phyloP scores from a whole-genome alignment of 768 basidiomycete species.

The Tricholomella constricta region DNA sequence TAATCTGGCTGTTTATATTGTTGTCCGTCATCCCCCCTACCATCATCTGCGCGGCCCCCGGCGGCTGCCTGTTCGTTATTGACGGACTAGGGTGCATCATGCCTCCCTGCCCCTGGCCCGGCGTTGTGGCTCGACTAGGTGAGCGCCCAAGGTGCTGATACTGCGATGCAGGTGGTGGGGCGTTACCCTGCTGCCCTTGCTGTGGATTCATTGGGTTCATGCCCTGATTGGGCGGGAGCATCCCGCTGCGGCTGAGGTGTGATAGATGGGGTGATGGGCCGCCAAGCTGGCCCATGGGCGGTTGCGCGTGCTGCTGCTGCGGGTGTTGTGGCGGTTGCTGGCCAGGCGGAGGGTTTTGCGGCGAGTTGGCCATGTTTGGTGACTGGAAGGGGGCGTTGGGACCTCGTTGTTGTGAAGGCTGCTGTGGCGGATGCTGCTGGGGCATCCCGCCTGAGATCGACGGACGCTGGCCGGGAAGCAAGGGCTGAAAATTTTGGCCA shows the following conservation, averaged over 20 bases:
- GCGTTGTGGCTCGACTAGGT: constrained; percentile 55
- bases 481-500: constrained; percentile 28
- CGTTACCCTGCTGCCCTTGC: constrained; percentile 25
- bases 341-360: constrained; percentile 46
- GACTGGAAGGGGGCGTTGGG: constrained; percentile 63
- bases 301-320: constrained; percentile 30
- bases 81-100: constrained; percentile 64
- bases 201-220: constrained; percentile 39
- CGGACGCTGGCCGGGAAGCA: constrained; percentile 18
- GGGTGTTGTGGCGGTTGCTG: constrained; percentile 18
- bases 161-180: constrained; percentile 37
- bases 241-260: constrained; percentile 40
- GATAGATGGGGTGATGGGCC: constrained; percentile 55
- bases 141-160: constrained; percentile 53
- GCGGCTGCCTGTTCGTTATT: constrained; percentile 47
- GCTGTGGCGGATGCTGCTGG: constrained; percentile 18
- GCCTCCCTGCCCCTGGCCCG: constrained; percentile 26
- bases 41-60: constrained; percentile 25
- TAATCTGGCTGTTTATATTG: constrained; percentile 43
- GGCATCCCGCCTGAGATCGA: constrained; percentile 23
- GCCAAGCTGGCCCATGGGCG: constrained; percentile 49
- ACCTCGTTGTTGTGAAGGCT: constrained; percentile 36
- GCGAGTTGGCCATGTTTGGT: constrained; percentile 64
- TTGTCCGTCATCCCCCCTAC: constrained; percentile 17
- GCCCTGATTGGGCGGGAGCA: constrained; percentile 51